A percentile compares a stretch with the other conserved stretches of the same genome.
These are phyloP conservation scores for Pseudozyma sp. DNA, from an alignment of 1,284 basidiomycete genomes.

Conservation along the genomic window DNA sequence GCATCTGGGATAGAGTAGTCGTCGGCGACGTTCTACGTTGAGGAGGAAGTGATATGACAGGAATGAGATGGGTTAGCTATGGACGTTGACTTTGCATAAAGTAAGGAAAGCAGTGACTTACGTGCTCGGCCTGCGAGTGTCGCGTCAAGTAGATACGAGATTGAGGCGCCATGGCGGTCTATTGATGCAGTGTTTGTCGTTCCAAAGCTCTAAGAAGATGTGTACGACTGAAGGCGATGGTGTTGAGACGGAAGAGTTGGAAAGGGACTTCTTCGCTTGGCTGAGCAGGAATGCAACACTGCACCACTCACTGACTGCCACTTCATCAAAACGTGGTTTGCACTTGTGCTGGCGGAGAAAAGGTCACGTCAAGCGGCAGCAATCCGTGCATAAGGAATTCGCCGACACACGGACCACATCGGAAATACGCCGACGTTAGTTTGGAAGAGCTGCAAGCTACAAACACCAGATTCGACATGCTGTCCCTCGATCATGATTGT, in stretches of 20 bases:
- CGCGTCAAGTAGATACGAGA: slow-evolving; percentile 59
- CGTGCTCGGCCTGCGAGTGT: slow-evolving; percentile 64
- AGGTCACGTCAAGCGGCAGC: slow-evolving; percentile 11
- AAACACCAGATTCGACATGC: too few relatives aligned
- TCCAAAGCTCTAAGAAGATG: background rate
- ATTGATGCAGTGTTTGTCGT: background rate
- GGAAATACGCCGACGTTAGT: slow-evolving; percentile 2
- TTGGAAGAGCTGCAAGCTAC: background rate
- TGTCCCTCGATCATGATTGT: too few relatives aligned
- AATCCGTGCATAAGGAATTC: background rate
- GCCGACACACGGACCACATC: slow-evolving; percentile 24
- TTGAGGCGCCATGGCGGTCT: slow-evolving; percentile 40
- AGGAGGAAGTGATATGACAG: background rate
- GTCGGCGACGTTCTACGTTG: slow-evolving; percentile 52
- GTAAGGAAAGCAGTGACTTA: slow-evolving; percentile 25
- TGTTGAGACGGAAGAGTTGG: background rate
- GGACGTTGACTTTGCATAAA: too few relatives aligned
- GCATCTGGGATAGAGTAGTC: slow-evolving; percentile 66
- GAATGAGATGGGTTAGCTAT: background rate
- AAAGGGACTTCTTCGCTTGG: background rate
- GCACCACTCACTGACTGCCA: background rate
- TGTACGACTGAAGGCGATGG: background rate
- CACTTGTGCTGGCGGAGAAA: background rate
- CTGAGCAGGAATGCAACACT: slow-evolving; percentile 1
- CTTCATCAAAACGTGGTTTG: background rate